Conservation (phyloP, 805 yeast species). For the Lipomyces japonicus region DNA sequence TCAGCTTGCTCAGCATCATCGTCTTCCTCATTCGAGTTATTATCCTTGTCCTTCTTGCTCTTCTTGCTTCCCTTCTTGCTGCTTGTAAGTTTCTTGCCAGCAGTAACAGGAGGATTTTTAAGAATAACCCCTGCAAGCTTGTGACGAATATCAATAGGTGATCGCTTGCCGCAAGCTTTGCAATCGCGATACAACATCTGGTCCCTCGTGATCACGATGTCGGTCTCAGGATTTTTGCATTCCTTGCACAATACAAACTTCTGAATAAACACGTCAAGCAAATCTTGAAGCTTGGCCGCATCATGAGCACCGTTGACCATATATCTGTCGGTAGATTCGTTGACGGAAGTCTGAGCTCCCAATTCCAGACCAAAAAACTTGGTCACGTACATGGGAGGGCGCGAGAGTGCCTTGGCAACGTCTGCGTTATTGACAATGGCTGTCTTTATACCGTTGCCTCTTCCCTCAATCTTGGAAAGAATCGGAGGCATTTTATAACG, state of each 20-base stretch:
- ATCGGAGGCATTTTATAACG: constrained; percentile 99
- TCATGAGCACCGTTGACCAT: constrained; percentile 95
- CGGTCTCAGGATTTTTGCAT: constrained; percentile 98
- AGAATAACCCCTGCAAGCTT: constrained; percentile 81
- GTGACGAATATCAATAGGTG: constrained; percentile 78
- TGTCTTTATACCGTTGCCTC: constrained; percentile 98
- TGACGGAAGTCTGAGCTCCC: constrained; percentile 90
- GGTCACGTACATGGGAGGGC: constrained; percentile 89
- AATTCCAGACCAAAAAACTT: constrained; percentile 95
- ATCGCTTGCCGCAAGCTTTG: constrained; percentile 95
- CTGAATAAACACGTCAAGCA: constrained; percentile 87
- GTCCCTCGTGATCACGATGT: constrained; percentile 70
- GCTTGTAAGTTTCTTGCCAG: constrained; percentile 53
- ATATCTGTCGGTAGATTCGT: constrained; percentile 78
- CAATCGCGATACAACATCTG: constrained; percentile 83
- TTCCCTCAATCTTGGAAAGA: constrained; percentile 95
- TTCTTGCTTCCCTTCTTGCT: constrained; percentile 44
- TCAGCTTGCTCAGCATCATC: constrained; percentile 41
- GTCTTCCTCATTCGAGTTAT: constrained; percentile 37
- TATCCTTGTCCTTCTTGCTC: constrained; percentile 62
- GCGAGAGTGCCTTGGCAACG: constrained; percentile 88
- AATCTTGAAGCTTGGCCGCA: constrained; percentile 83
- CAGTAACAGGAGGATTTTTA: constrained; percentile 70
- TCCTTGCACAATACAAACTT: constrained; percentile 90
- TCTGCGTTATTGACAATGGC: constrained; percentile 85